These are phyloP conservation scores for Phytophthora crassamura DNA, from an alignment of 352 stramenopile species.

Conservation along the genomic window DNA sequence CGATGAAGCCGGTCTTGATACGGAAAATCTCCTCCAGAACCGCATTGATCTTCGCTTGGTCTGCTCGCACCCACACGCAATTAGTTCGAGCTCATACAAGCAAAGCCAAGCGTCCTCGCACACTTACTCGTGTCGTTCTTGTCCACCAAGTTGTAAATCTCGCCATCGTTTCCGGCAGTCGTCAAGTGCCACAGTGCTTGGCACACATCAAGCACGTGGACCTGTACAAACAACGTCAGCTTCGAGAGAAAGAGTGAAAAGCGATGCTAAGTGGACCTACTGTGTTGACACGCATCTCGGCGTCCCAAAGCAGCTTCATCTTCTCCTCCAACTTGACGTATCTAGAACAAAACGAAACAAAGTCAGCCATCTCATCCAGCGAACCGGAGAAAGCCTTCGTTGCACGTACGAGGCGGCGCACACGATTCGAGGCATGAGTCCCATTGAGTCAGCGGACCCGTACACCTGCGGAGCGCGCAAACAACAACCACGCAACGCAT, in stretches of 20 bases:
- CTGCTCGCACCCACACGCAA: slow-evolving; percentile 29
- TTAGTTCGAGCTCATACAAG: slow-evolving; percentile 5
- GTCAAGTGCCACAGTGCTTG: slow-evolving; percentile 82
- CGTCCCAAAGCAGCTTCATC: slow-evolving; percentile 90
- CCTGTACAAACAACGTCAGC: slow-evolving; percentile 37
- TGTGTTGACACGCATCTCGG: slow-evolving; percentile 89
- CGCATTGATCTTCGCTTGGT: slow-evolving; percentile 81
- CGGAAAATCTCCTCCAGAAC: slow-evolving; percentile 82
- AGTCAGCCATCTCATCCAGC: not conserved
- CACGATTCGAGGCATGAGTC: slow-evolving; percentile 88
- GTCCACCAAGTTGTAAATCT: slow-evolving; percentile 88
- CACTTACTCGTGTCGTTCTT: slow-evolving; percentile 86
- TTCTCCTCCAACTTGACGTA: slow-evolving; percentile 88
- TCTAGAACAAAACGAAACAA: slow-evolving; percentile 30
- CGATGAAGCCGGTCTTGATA: slow-evolving; percentile 87
- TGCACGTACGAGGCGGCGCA: slow-evolving; percentile 78
- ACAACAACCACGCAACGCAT: not conserved
- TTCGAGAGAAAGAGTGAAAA: not conserved
- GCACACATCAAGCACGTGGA: slow-evolving; percentile 83
- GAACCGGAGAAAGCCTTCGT: not conserved
- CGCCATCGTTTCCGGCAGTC: slow-evolving; percentile 49
- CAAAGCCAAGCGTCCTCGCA: not conserved
- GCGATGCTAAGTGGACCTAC: slow-evolving; percentile 29
- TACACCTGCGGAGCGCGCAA: slow-evolving; percentile 61
- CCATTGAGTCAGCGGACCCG: slow-evolving; percentile 75